Conservation (phyloP, 129 eudicot genomes). For the Centrapalus pauciflorus region DNA sequence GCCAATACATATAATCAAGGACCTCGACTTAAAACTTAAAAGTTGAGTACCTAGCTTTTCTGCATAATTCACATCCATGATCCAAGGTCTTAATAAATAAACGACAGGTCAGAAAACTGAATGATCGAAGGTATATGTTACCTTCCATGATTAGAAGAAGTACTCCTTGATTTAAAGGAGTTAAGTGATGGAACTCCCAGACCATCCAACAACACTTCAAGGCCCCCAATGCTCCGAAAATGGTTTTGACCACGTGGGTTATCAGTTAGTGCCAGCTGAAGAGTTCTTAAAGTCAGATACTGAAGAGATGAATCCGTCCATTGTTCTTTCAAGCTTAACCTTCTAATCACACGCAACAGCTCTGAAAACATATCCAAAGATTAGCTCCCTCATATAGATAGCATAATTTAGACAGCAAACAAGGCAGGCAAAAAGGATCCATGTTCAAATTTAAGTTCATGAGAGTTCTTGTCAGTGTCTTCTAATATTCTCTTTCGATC, state of each 20-base stretch:
- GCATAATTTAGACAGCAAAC: conserved; percentile 2
- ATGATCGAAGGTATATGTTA: conserved; percentile 6
- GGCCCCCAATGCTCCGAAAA: conserved; percentile 98
- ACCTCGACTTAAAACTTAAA: not conserved
- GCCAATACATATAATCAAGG: not conserved
- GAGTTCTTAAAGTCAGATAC: conserved; percentile 74
- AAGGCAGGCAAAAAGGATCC: not conserved
- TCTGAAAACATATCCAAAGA: conserved; percentile 42
- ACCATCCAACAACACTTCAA: conserved; percentile 95
- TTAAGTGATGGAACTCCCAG: conserved; percentile 68
- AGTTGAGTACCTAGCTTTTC: conserved; percentile 6
- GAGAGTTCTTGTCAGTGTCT: not conserved
- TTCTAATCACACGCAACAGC: conserved; percentile 81
- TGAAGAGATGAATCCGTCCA: conserved; percentile 64
- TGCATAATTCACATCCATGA: conserved; percentile 2
- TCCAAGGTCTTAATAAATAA: conserved; percentile 5
- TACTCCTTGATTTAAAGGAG: conserved; percentile 39
- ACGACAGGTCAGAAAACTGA: not conserved
- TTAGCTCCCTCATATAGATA: conserved; percentile 8
- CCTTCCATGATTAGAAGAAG: conserved; percentile 39
- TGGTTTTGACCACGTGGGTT: conserved; percentile 96
- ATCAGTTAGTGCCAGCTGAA: conserved; percentile 66
- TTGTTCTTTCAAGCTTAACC: conserved; percentile 83
- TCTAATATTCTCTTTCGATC: not conserved
- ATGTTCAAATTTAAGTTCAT: not conserved